These are phyloP conservation scores for Candida fluviatilis DNA, from an alignment of 805 yeast species.

Conservation along the genomic window DNA sequence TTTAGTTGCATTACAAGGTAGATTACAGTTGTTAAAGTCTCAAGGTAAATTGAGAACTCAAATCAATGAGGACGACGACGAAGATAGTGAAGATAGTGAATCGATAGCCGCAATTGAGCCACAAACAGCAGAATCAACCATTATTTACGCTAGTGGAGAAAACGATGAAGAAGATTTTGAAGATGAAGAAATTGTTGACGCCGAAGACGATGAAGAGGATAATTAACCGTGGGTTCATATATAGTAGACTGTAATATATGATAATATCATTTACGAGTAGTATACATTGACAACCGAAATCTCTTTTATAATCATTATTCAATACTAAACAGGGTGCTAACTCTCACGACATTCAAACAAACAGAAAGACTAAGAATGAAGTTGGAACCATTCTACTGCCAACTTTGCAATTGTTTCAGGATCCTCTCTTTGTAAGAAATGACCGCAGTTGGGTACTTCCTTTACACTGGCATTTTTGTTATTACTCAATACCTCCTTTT, in stretches of 20 bases:
- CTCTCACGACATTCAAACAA: no score
- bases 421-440: constrained; percentile 38
- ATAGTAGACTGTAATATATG: constrained; percentile 2
- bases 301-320: no score
- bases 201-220: constrained; percentile 25
- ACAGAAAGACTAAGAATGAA: no score
- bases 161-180: constrained; percentile 34
- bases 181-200: constrained; percentile 31
- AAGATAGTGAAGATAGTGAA: constrained; percentile 13
- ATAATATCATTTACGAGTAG: background rate
- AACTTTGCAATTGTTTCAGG: constrained; percentile 24
- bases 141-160: constrained; percentile 39
- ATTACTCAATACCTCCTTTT: constrained; percentile 15
- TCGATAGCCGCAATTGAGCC: constrained; percentile 8
- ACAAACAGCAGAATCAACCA: constrained; percentile 23
- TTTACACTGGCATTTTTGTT: constrained; percentile 12
- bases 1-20: constrained; percentile 79
- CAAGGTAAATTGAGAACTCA: constrained; percentile 66
- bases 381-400: constrained; percentile 25
- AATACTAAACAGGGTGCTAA: no score
- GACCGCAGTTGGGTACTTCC: constrained; percentile 27
- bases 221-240: constrained; percentile 3
- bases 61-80: constrained; percentile 13
- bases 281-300: background rate
- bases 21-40: constrained; percentile 68